Evolutionary conservation across 345 rosid genomes (phyloP), one percentile per base, ranked within the genome.

Genomic region (Luvunga scandens): DNA sequence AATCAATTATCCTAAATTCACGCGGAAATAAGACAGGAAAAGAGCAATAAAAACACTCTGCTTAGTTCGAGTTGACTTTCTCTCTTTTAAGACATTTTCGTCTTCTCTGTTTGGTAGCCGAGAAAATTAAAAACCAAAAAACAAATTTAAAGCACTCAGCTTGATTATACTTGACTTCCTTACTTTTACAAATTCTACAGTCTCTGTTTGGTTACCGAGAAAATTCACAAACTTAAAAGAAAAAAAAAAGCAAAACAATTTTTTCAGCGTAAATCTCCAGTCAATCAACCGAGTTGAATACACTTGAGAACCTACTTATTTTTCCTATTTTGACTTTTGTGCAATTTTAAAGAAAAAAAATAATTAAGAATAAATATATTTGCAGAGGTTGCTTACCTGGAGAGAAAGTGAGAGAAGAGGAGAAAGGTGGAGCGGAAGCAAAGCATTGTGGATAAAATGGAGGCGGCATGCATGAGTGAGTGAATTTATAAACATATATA

Each of bases 31-130:
- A 31, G 38, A 50, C 18, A 22, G 48, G 27, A 66, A 66, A 66
- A 9, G 5, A 33, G 18, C 12, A 21, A 34, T 2, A 33, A 71
- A 71, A 22, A 10, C 56, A 53, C n/a, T 21, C 18, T 1, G 56
- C 21, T 42, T 28, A 62, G 12, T 10, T 62, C 14, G 24, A 64
- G 71, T 75, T 75, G 78, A 75, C 63, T 75, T 73, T 74, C 78
- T 28, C 48, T 28, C 48, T 22, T 21, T 45, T 7, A 8, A 9
- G 50, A 42, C 5, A 5, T 63, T 39, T 45, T 22, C 19, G 48
- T 75, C 63, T 61, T n/a, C 31, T 75, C 68, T 12, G 36, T 69
- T 74, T 42, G 57, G 27, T 25, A 61, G 56, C 69, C 7, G n/a
- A 30, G 48, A 45, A 75, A 75, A 64, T 31, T 33, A 30, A 75